Base-by-base conservation (phyloP, 257 asterid genomes). In the Solanum gandarillasii region DNA sequence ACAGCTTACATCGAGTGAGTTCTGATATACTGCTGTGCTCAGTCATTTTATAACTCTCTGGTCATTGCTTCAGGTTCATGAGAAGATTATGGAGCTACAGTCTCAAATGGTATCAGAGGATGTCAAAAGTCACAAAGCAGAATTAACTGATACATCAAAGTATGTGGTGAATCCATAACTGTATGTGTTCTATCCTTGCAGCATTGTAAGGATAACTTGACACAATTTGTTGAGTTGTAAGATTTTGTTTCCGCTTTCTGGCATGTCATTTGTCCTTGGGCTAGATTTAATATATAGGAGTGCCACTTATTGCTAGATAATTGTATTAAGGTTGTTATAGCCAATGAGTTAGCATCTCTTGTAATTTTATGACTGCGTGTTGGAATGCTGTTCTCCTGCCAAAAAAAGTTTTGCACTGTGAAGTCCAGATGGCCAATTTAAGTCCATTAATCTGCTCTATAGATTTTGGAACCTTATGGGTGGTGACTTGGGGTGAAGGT, bases 11-110 rank as follows among this genome's bases (percentile, higher is more conserved):
- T 75, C 21, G 48, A 21, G 52, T 79, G 41, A 38, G 4, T 78
- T 60, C 21, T 31, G 36, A 67, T 60, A 21, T 23, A 88, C 25
- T 81, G 68, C 85, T 31, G 5, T 29, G 85, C 85, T 27, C 25
- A 79, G 39, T 38, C 38, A 73, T 46, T 23, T 76, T 86, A 21
- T 3, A 1, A 23, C 46, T 46, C 11, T 86, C 82, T 83, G 58
- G 67, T 67, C 70, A 86, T 87, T 71, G 87, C 65, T 76, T 75
- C 91, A 96, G 98, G 90, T 95, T 87, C 95, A 94, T 84, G 94
- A 89, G 88, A 93, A 94, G 88, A 93, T 96, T 41, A 88, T 87
- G 89, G 98, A 93, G 91, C 92, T 94, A 72, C 94, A 91, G 89
- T 91, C 95, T 83, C 91, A 85, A 89, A 87, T 86, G 87, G 86